Evolutionary conservation across 139 green algal species (phyloP), one percentile per base, ranked within the genome.

Genomic region (Coelastrella sp.): DNA sequence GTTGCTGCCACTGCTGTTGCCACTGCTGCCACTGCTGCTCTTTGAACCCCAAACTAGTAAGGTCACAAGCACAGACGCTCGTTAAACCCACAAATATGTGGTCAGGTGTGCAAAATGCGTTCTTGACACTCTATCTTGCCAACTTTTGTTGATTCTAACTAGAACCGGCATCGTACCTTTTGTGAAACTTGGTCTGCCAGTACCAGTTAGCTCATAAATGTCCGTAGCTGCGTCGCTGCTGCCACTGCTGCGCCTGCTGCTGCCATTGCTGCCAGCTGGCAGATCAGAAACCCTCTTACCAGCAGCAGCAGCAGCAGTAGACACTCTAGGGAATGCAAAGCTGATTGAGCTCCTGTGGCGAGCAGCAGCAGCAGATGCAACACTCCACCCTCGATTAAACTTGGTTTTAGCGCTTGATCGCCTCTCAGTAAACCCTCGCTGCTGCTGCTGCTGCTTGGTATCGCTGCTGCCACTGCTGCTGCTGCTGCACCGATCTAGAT

Each of bases 351-450:
- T 76, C 17, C 68, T 76, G 68, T 6, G 68, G 5, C 68, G 68
- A 22, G 68, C 68, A 76, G 68, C 68, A 76, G 68, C 68, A 76
- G 68, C 68, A 76, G 68, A 76, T 22, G 68, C 68, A n/a, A 76
- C 68, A 76, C 68, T 76, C 68, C 68, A 76, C n/a, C 68, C 68
- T 8, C 68, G 14, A 17, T 22, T 76, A 17, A 23, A 22, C 68
- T 17, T 76, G 8, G 17, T 22, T 17, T 22, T 32, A 76, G 3
- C 11, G 4, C 16, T 71, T 2, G 64, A 71, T 20, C 11, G 13
- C 64, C 64, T 71, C 11, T 4, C 64, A 71, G 64, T 71, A 11
- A 7, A 14, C 64, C 64, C 11, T 14, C 16, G 68, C 14, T 65
- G 13, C 77, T 83, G 47, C 77, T 83, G 77, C 54, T 65, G 47